phyloP scores from a whole-genome alignment of 352 stramenopile species.

The Lagenidium giganteum region DNA sequence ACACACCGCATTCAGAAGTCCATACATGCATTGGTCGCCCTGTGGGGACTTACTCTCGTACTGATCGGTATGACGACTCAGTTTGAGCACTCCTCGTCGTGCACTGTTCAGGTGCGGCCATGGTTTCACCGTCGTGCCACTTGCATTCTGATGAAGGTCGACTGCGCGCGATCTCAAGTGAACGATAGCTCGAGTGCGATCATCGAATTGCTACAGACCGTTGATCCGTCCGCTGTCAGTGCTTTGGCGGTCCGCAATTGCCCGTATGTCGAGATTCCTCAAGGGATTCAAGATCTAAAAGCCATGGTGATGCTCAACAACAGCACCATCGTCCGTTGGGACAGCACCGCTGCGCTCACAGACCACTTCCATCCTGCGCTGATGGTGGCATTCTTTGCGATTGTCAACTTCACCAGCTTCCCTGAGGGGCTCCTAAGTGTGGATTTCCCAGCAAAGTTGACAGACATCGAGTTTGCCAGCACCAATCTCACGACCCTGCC shows the following conservation, averaged over 20 bases:
- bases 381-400: slow-evolving; percentile 19
- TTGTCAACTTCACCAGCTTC: slow-evolving; percentile 21
- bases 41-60: too few relatives aligned
- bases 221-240: slow-evolving; percentile 4
- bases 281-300: slow-evolving; percentile 37
- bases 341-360: slow-evolving; percentile 17
- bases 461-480: slow-evolving; percentile 23
- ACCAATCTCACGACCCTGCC: slow-evolving; percentile 30
- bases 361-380: slow-evolving; percentile 22
- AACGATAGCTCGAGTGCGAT: slow-evolving; percentile 2
- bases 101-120: slow-evolving; percentile 29
- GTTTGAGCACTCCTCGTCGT: slow-evolving; percentile 14
- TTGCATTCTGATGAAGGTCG: slow-evolving; percentile 33
- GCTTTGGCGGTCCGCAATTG: slow-evolving; percentile 24
- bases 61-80: too few relatives aligned
- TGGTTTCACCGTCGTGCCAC: slow-evolving; percentile 24
- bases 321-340: slow-evolving; percentile 25
- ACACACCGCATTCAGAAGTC: background rate
- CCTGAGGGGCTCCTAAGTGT: slow-evolving; percentile 24
- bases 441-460: slow-evolving; percentile 22
- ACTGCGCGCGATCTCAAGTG: slow-evolving; percentile 9
- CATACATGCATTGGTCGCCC: slow-evolving; percentile 1
- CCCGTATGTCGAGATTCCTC: slow-evolving; percentile 21
- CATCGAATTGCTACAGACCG: background rate
- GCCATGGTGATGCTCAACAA: too few relatives aligned